Percentiles rank a stretch among this genome's conserved stretches.
phyloP scores from a whole-genome alignment of 1,139 yeast species.

The Saccharomyces hybrid region DNA sequence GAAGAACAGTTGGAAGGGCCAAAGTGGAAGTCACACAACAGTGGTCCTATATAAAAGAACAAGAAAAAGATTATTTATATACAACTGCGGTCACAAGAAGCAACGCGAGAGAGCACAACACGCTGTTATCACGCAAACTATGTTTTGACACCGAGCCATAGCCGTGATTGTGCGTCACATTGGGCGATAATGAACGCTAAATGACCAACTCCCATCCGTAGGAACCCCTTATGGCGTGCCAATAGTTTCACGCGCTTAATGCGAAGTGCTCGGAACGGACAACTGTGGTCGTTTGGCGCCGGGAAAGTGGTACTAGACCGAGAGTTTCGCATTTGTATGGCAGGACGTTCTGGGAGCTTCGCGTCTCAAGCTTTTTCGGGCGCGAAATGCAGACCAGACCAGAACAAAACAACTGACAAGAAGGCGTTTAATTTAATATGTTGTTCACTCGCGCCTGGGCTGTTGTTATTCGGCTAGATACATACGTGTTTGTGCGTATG shows the following conservation, averaged over 20 bases:
- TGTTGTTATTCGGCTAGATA: neutral
- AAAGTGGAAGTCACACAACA: neutral
- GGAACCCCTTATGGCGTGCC: neutral
- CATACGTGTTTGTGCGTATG: neutral
- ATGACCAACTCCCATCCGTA: neutral
- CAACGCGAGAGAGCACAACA: neutral
- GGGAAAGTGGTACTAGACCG: neutral
- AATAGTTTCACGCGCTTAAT: neutral
- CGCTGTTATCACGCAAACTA: neutral
- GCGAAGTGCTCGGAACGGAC: neutral
- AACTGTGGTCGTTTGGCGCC: neutral
- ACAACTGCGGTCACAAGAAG: neutral
- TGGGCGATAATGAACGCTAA: neutral
- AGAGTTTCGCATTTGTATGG: slow-evolving; percentile 2
- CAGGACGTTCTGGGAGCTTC: slow-evolving; percentile 1
- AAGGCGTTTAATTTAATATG: neutral
- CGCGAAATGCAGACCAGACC: neutral
- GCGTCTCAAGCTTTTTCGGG: neutral
- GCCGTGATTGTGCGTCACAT: neutral
- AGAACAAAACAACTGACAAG: neutral
- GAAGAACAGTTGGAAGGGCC: neutral
- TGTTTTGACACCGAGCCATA: neutral
- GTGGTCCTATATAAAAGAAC: neutral
- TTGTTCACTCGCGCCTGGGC: neutral
- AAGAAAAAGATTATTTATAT: neutral